A percentile compares a stretch with the other conserved stretches of the same genome.
Evolutionary conservation across 495 filamentous ascomycete species (phyloP).

Genomic region (Aspergillus coremiiformis): DNA sequence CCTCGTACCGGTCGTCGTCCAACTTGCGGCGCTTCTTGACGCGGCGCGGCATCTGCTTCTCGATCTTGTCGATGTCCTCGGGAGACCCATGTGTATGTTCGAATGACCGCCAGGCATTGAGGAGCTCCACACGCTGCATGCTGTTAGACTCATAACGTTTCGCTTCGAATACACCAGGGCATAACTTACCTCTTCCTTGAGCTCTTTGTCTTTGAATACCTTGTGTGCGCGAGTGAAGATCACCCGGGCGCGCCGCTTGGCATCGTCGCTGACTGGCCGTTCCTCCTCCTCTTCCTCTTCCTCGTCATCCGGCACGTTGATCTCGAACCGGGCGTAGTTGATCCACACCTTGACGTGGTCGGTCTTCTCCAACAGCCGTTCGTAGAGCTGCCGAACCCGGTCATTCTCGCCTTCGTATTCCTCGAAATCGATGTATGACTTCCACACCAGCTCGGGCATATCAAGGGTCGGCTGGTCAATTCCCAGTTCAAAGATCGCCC

Average conservation of each 20-base stretch:
- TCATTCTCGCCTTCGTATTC: slow-evolving; percentile 89
- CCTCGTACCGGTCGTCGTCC: slow-evolving; percentile 93
- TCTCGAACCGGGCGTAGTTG: slow-evolving; percentile 92
- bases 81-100: slow-evolving; percentile 73
- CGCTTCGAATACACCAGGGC: no score
- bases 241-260: slow-evolving; percentile 70
- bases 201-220: slow-evolving; percentile 82
- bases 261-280: slow-evolving; percentile 68
- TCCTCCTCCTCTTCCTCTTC: slow-evolving; percentile 56
- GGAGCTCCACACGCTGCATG: slow-evolving; percentile 65
- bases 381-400: slow-evolving; percentile 73
- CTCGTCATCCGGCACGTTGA: slow-evolving; percentile 71
- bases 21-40: slow-evolving; percentile 91
- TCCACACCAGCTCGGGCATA: slow-evolving; percentile 97
- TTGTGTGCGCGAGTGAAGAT: slow-evolving; percentile 84
- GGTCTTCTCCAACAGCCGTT: slow-evolving; percentile 84
- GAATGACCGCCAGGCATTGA: slow-evolving; percentile 87
- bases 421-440: slow-evolving; percentile 96
- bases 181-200: slow-evolving; percentile 73
- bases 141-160: slow-evolving; percentile 21
- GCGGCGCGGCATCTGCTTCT: slow-evolving; percentile 86
- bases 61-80: slow-evolving; percentile 75
- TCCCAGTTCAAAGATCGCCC: slow-evolving; percentile 91
- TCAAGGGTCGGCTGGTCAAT: slow-evolving; percentile 79
- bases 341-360: slow-evolving; percentile 99